These are phyloP conservation scores for Penicillium waksmanii DNA, from an alignment of 495 filamentous ascomycete species.

Conservation along the genomic window DNA sequence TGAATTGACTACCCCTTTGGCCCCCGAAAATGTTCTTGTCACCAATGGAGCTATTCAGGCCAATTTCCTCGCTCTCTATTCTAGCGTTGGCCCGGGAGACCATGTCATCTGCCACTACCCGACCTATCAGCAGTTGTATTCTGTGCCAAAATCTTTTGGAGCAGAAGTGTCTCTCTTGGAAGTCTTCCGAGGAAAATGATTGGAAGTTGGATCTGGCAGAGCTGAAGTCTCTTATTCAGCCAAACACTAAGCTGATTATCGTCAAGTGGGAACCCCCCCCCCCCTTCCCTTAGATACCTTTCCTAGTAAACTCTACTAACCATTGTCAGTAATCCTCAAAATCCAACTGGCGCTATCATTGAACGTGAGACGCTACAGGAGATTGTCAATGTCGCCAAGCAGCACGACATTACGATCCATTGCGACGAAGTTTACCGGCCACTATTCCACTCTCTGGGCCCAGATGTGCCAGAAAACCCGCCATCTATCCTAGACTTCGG, in stretches of 20 bases:
- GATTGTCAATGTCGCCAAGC: constrained; percentile 66
- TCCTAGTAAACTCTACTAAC: neutral
- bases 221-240: constrained; percentile 65
- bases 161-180: constrained; percentile 83
- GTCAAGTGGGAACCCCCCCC: constrained; percentile 51
- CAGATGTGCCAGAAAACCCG: constrained; percentile 53
- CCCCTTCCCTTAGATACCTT: neutral
- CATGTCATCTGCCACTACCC: constrained; percentile 90
- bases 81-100: constrained; percentile 73
- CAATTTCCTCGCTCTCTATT: constrained; percentile 78
- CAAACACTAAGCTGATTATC: constrained; percentile 74
- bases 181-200: constrained; percentile 60
- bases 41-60: constrained; percentile 83
- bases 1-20: constrained; percentile 48
- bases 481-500: constrained; percentile 69
- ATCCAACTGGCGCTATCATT: constrained; percentile 78
- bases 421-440: constrained; percentile 88
- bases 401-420: constrained; percentile 65
- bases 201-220: constrained; percentile 70
- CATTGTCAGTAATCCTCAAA: constrained; percentile 72
- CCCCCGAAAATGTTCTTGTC: constrained; percentile 67
- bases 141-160: constrained; percentile 73
- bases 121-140: constrained; percentile 86
- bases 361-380: constrained; percentile 57
- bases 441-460: constrained; percentile 73